Conservation (phyloP, 805 yeast genomes). For the Spathaspora passalidarum region DNA sequence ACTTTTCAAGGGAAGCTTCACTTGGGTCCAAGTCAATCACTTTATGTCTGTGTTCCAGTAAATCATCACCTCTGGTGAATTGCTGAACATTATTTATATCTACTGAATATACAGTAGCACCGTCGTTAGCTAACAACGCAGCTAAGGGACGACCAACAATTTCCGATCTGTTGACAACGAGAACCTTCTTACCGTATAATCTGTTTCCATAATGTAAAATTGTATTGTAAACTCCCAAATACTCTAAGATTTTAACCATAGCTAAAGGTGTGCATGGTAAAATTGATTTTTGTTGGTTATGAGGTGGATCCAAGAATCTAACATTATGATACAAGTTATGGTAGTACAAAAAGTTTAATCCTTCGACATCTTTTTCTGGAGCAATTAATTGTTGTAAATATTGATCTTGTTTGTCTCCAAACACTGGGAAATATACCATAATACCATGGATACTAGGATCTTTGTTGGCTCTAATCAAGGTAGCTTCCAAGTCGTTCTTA, state of each 20-base stretch:
- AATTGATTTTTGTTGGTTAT: slow-evolving; percentile 69
- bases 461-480: slow-evolving; percentile 75
- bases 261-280: slow-evolving; percentile 97
- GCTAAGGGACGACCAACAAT: slow-evolving; percentile 98
- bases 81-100: slow-evolving; percentile 85
- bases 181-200: slow-evolving; percentile 86
- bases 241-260: slow-evolving; percentile 87
- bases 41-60: slow-evolving; percentile 76
- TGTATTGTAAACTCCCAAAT: slow-evolving; percentile 80
- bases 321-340: slow-evolving; percentile 94
- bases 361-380: slow-evolving; percentile 94
- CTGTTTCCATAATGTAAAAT: slow-evolving; percentile 86
- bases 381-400: slow-evolving; percentile 91
- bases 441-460: slow-evolving; percentile 82
- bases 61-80: slow-evolving; percentile 92
- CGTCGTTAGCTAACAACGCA: slow-evolving; percentile 93
- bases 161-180: slow-evolving; percentile 90
- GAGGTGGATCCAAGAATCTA: slow-evolving; percentile 74
- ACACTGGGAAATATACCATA: slow-evolving; percentile 96
- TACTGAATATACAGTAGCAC: slow-evolving; percentile 92
- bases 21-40: slow-evolving; percentile 56
- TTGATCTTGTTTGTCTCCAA: slow-evolving; percentile 92
- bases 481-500: slow-evolving; percentile 83
- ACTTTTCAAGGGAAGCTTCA: slow-evolving; percentile 52
- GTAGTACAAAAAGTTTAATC: slow-evolving; percentile 84